These are phyloP conservation scores for Yamadazyma oceani DNA, from an alignment of 1,139 yeast species.

Conservation along the genomic window DNA sequence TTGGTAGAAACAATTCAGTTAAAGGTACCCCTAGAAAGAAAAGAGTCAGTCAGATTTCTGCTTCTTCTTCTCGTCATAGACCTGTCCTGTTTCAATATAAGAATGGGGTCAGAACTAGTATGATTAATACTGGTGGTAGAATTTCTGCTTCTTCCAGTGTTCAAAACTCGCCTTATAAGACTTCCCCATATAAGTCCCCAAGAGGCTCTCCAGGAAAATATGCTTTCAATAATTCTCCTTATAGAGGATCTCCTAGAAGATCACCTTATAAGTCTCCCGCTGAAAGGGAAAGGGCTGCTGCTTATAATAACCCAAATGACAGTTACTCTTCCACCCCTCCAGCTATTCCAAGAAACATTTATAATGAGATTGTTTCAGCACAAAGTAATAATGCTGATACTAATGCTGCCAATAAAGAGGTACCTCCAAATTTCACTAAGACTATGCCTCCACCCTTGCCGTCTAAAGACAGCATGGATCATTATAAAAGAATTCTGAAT, in stretches of 20 bases:
- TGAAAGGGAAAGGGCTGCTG: not conserved
- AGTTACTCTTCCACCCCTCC: conserved; percentile 21
- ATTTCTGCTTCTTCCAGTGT: conserved; percentile 35
- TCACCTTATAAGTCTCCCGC: conserved; percentile 21
- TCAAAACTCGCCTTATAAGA: conserved; percentile 31
- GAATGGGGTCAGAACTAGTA: conserved; percentile 26
- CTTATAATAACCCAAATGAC: conserved; percentile 7
- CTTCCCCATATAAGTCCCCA: conserved; percentile 26
- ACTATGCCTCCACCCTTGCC: conserved; percentile 44
- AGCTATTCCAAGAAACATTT: conserved; percentile 46
- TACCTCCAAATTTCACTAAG: conserved; percentile 12
- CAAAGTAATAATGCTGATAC: conserved; percentile 22
- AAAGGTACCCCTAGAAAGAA: conserved; percentile 35
- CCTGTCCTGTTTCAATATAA: conserved; percentile 56
- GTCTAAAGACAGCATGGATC: conserved; percentile 35
- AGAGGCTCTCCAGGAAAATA: conserved; percentile 22
- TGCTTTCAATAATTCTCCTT: conserved; percentile 17
- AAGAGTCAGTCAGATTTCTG: conserved; percentile 53
- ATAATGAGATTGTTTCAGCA: conserved; percentile 46
- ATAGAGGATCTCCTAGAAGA: conserved; percentile 24
- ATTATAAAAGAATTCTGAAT: conserved; percentile 18
- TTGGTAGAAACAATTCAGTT: conserved; percentile 16
- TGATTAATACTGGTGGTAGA: conserved; percentile 21
- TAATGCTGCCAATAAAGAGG: not conserved
- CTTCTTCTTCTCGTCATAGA: conserved; percentile 53